phyloP scores from a whole-genome alignment of 768 basidiomycete genomes.

The Asterophora parasitica region DNA sequence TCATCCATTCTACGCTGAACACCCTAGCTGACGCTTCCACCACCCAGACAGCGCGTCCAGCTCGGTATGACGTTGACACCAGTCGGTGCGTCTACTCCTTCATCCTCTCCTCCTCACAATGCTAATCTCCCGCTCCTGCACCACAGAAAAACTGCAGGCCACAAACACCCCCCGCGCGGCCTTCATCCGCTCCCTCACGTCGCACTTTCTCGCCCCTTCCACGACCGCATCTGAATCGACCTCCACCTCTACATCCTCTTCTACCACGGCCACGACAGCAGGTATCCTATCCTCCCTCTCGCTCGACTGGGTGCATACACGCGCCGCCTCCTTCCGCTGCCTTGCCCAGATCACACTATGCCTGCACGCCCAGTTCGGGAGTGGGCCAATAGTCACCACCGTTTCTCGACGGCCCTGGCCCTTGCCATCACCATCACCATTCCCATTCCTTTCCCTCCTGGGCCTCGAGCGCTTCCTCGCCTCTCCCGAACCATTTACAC shows the following conservation, averaged over 20 bases:
- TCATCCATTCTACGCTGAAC: no score
- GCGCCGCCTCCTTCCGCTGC: constrained; percentile 57
- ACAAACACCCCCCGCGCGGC: constrained; percentile 49
- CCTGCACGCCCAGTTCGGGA: constrained; percentile 45
- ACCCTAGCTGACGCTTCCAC: no score
- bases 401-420: no score
- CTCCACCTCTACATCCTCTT: constrained; percentile 41
- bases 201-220: constrained; percentile 47
- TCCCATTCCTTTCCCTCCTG: no score
- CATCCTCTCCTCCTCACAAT: background rate
- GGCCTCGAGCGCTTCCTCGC: constrained; percentile 25
- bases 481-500: background rate
- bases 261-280: constrained; percentile 30
- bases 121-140: background rate
- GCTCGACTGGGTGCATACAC: constrained; percentile 44
- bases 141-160: constrained; percentile 66
- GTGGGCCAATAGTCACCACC: no score
- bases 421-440: no score
- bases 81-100: constrained; percentile 40
- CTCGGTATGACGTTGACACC: constrained; percentile 74
- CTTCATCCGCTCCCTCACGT: constrained; percentile 56
- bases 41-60: constrained; percentile 78
- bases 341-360: constrained; percentile 50
- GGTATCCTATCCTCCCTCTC: no score
- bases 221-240: no score